phyloP scores from a whole-genome alignment of 2,329 filamentous ascomycete species.

The Dryadomyces sulphureus region DNA sequence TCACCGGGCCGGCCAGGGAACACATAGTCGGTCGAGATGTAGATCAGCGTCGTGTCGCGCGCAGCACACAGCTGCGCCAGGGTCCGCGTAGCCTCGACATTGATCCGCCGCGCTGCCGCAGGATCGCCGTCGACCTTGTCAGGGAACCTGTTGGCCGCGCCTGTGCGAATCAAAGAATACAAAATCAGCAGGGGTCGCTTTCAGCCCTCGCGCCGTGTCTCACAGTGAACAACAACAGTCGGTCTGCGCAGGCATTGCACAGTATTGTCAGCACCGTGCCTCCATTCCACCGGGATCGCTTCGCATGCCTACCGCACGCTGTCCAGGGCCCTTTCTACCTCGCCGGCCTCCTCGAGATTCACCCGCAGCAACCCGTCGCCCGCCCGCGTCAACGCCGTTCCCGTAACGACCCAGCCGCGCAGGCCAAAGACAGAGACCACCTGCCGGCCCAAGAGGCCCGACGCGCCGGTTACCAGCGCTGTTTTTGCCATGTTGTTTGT shows the following conservation, averaged over 20 bases:
- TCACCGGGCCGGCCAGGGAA: conserved; percentile 63
- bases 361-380: conserved; percentile 53
- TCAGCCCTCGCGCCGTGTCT: conserved; percentile 28
- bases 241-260: conserved; percentile 32
- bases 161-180: neutral
- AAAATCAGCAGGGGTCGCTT: neutral
- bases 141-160: conserved; percentile 76
- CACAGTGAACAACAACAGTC: conserved; percentile 69
- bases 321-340: conserved; percentile 36
- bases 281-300: no score
- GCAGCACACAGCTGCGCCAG: conserved; percentile 53
- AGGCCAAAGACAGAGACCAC: conserved; percentile 56
- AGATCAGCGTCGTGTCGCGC: conserved; percentile 50
- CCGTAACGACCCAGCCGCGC: conserved; percentile 53
- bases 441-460: conserved; percentile 68
- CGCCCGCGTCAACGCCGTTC: conserved; percentile 60
- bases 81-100: conserved; percentile 53
- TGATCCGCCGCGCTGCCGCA: conserved; percentile 56
- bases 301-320: conserved; percentile 30
- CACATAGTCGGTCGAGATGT: conserved; percentile 74
- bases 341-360: conserved; percentile 30
- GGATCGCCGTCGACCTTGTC: conserved; percentile 75
- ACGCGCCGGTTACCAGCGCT: conserved; percentile 76
- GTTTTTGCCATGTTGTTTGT: no score
- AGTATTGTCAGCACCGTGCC: no score